phyloP scores from a whole-genome alignment of 2,329 filamentous ascomycete genomes.

The Trichoderma hamatum region DNA sequence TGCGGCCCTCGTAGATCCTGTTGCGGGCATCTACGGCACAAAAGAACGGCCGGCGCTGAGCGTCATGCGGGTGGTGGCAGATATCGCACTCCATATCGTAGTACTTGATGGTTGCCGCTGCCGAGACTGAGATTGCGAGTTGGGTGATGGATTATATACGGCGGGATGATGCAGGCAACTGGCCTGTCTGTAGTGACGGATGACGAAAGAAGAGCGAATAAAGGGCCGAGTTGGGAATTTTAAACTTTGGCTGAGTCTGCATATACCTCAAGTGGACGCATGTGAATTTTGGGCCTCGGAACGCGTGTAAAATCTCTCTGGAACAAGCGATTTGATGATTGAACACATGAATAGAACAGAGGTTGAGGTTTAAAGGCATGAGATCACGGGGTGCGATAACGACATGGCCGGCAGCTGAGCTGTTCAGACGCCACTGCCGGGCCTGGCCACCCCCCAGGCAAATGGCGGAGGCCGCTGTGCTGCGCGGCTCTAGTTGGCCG shows the following conservation, averaged over 20 bases:
- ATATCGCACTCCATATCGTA: conserved; percentile 69
- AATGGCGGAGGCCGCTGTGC: conserved; percentile 1
- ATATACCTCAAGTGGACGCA: not conserved
- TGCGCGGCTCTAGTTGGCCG: conserved; percentile 9
- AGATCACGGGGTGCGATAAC: conserved; percentile 26
- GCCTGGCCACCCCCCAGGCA: not conserved
- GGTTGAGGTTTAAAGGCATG: conserved; percentile 21
- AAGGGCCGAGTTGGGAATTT: not conserved
- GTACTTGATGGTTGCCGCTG: not conserved
- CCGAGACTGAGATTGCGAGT: not conserved
- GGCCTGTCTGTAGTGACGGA: conserved; percentile 11
- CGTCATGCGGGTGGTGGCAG: conserved; percentile 60
- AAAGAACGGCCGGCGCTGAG: conserved; percentile 64
- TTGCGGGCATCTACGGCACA: conserved; percentile 73
- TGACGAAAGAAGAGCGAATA: not conserved
- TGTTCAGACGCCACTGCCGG: conserved; percentile 6
- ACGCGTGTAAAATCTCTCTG: not conserved
- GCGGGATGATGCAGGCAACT: conserved; percentile 4
- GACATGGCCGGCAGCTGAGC: conserved; percentile 7
- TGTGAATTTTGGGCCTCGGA: not conserved
- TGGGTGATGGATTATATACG: not conserved
- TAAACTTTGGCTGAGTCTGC: not conserved
- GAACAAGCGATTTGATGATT: not conserved
- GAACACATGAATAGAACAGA: not conserved
- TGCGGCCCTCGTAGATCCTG: conserved; percentile 64